Evolutionary conservation across 2,329 filamentous ascomycete genomes (phyloP), one percentile per base, ranked within the genome.

Genomic region (Neofusicoccum kwambonambiense): DNA sequence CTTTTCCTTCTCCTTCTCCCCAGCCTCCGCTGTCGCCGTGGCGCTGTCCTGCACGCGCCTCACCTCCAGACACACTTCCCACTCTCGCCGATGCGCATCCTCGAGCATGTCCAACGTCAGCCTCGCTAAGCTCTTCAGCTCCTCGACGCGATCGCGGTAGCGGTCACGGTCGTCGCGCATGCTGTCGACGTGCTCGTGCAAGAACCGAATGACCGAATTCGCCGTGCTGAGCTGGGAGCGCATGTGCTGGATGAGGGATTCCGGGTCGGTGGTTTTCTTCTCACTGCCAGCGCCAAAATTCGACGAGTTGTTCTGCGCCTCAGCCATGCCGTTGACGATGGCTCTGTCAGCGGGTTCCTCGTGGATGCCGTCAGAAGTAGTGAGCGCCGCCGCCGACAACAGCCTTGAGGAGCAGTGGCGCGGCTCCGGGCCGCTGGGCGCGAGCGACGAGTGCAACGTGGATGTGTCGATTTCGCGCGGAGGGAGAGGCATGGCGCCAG

Each of bases 121-220:
- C 12, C 54, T 27, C n/a, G 52, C 47, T 22, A 61, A 15, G 34
- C 34, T 56, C 47, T 65, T 65, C 27, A 65, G 64, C 37, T 62
- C 64, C 45, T 50, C 64, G 19, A 62, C 52, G n/a, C 61, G 47
- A 4, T 47, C 50, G 15, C 19, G 41, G 39, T 62, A 60, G 8
- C 37, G 37, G 19, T 58, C 54, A 5, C 54, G 19, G 22, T 63
- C 47, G 37, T 50, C 54, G 58, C 66, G 66, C 44, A 56, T 51
- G 17, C 39, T 34, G 41, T 67, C 66, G 51, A 67, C 54, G 35
- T 63, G 41, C 19, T 45, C 41, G 44, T 65, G 64, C 44, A 67
- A 39, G 31, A 61, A 39, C 15, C 47, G 27, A 47, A 67, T 64
- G 44, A 67, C 45, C 45, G 39, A 39, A 12, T 49, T 60, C 8